Evolutionary conservation across 2,329 filamentous ascomycete genomes (phyloP), one percentile per base, ranked within the genome.

Genomic region (Epichloe hybrida): DNA sequence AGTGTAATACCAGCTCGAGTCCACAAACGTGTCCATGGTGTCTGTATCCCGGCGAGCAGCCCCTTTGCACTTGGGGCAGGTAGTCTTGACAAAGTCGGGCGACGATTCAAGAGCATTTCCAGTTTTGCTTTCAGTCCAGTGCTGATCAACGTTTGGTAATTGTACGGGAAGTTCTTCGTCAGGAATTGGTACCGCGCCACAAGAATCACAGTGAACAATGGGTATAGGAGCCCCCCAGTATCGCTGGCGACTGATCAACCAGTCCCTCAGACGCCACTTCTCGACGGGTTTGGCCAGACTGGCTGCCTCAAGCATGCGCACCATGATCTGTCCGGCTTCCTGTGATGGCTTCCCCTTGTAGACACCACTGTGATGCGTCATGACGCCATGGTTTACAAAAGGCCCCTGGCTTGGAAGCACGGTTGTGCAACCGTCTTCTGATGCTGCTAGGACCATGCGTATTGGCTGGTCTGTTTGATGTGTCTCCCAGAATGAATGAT

Each of bases 1-100:
- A 68, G 90, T 80, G 61, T 83, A 95, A 66, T 95, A 95, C 89
- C 89, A 95, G 50, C 88, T 94, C 2, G 88, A 95, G 67, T 95
- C 89, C 54, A 95, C 89, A 67, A 95, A 95, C 0, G 89, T 95
- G 65, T 95, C 89, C 89, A 95, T 95, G 3, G 89, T 95, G 64
- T 95, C 89, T 0, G 89, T 95, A 56, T 95, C 89, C 55, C 89
- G 78, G 62, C 81, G 84, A 6, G 87, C 89, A 23, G 79, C 68
- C 1, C 77, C 74, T 15, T 76, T 70, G 59, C 89, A 95, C 57
- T 78, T 78, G 5, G 89, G 89, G 61, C 89, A 95, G 3, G 73
- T 65, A 0, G 82, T 86, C 58, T 89, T 80, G 44, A 88, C 73
- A 81, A 88, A 95, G 7, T 84, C 79, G 12, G 80, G 69, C 2